Evolutionary conservation across 139 green algal species (phyloP), one percentile per base, ranked within the genome.

Genomic region (Monoraphidium neglectum): DNA sequence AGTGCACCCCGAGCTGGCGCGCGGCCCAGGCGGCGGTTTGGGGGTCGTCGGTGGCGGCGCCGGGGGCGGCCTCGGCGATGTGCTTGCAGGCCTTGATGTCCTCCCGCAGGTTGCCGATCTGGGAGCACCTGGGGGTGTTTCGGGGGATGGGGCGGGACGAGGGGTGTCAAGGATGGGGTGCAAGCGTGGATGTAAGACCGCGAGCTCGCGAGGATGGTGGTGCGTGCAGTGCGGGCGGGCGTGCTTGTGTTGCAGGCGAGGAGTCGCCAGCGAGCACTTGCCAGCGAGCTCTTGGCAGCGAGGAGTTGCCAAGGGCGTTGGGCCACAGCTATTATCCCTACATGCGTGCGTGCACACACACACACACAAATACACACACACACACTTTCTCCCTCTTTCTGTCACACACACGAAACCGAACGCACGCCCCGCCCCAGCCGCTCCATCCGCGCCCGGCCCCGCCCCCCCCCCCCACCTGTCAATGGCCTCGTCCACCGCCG

Each of bases 1-100:
- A 98, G 83, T 98, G 93, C 76, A 96, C 79, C 15, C 93, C 94
- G 46, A 98, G 86, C 43, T 93, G 84, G 24, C 90, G 83, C 0
- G 93, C 88, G 2, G 91, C 90, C 57, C 77, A 87, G 40, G 63
- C 74, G 18, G 68, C 67, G 21, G 53, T 69, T 23, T 71, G 64
- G 32, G 53, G 61, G 51, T 80, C 63, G 21, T 66, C 51, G 47
- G 64, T 69, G 32, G 77, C 54, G 28, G 59, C 35, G 0, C 56
- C 2, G 38, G 67, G 26, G 0, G 61, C 60, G 0, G 80, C 46
- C 53, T 71, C 72, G 24, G 75, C 75, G 24, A 21, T 74, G 38
- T 81, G 66, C 81, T 88, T 87, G 68, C 86, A 94, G 51, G 74
- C 73, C 67, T 73, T 70, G 21, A 81, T 95, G 85, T 96, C 92